Evolutionary conservation across 805 yeast genomes (phyloP).

Genomic region (Yarrowia alimentaria): DNA sequence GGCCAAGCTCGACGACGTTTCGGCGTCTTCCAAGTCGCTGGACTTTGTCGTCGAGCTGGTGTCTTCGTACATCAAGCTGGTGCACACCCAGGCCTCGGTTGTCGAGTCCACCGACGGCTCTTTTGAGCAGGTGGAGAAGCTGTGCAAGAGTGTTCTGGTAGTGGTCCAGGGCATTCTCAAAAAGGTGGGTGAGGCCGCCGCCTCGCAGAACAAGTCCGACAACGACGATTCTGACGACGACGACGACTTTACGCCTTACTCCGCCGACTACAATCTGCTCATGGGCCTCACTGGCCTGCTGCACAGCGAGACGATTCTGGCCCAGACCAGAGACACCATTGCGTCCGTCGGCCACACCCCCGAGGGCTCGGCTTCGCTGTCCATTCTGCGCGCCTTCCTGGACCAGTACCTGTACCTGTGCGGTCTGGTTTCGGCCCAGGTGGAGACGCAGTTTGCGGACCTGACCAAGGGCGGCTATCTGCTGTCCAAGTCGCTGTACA

Average conservation of each 20-base stretch:
- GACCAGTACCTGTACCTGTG: slow-evolving; percentile 57
- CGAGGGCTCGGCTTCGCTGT: slow-evolving; percentile 47
- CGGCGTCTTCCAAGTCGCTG: background rate
- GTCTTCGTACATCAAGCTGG: background rate
- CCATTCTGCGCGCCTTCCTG: slow-evolving; percentile 62
- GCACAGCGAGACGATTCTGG: background rate
- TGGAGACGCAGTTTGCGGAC: slow-evolving; percentile 50
- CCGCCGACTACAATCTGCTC: slow-evolving; percentile 1
- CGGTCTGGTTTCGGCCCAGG: slow-evolving; percentile 45
- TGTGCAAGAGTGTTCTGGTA: slow-evolving; percentile 17
- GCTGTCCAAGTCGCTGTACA: slow-evolving; percentile 54
- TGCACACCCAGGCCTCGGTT: too few relatives aligned
- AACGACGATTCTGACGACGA: slow-evolving; percentile 7
- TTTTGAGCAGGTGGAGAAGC: background rate
- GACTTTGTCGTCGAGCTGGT: background rate
- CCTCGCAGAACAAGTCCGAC: too few relatives aligned
- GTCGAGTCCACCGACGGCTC: background rate
- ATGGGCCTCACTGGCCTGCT: background rate
- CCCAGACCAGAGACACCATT: background rate
- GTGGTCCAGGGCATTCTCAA: slow-evolving; percentile 6
- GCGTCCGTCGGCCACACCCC: slow-evolving; percentile 33
- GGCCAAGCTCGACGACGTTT: background rate
- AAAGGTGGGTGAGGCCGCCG: slow-evolving; percentile 7
- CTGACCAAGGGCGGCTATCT: slow-evolving; percentile 60
- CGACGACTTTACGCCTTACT: too few relatives aligned